Evolutionary conservation across 768 basidiomycete genomes (phyloP), one percentile per base, ranked within the genome.

Genomic region (Gloeopeniophorella convolvens): DNA sequence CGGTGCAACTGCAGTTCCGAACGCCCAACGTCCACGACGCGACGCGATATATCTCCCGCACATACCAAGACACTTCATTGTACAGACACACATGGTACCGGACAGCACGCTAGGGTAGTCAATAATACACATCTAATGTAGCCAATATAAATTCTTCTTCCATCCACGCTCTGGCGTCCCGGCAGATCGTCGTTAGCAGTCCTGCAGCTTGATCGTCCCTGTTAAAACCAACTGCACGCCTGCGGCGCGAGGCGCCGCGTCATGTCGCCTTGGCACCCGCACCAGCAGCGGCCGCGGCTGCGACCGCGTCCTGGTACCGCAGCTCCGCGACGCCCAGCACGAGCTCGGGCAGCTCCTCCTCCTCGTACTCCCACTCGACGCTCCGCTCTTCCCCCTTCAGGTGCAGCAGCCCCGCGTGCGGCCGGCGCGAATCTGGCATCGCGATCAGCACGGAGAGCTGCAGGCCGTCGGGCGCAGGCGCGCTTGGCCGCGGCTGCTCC

Each of bases 401-500:
- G 12, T n/a, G 26, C 15, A 9, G 26, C 16, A 33, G 27, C 30
- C 47, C 41, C 26, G 31, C 21, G 42, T 51, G 55, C 23, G 59
- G 50, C 24, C 56, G 60, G 15, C 58, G 63, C 15, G 65, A 67
- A 15, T 70, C 65, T 2, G 81, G 80, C 80, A 82, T 82, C 15
- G 74, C 71, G 37, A 83, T 70, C 50, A 83, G 66, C 3, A 82
- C 76, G 15, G 78, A 72, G 10, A 83, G 69, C 57, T 79, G 76
- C 18, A 79, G 18, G 4, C 9, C 54, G 12, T 47, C 36, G 4
- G 43, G 36, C n/a, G 11, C 2, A 1, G 41, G 23, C 18, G 31
- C 8, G 16, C 26, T 27, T 11, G n/a, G 35, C 35, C 21, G 8
- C 18, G 33, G 11, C n/a, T n/a, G 7, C 13, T 34, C 35, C 9